Conservation (phyloP, 257 asterid genomes). For the Salvia hispanica region DNA sequence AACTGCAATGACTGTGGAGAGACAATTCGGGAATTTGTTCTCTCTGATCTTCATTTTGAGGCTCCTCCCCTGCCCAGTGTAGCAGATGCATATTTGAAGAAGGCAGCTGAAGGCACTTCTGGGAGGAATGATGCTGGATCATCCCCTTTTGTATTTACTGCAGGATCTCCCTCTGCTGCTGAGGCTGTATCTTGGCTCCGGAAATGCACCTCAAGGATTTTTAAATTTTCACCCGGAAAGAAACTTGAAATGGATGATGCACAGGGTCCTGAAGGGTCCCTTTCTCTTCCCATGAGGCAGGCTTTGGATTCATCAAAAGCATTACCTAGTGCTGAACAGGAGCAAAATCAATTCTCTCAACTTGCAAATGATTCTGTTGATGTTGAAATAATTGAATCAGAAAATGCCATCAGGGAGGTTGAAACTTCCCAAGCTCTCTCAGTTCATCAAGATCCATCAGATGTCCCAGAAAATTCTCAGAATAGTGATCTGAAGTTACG, state of each 20-base stretch:
- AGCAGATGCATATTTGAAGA: constrained; percentile 67
- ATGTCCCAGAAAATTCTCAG: constrained; percentile 46
- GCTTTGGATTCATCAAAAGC: constrained; percentile 38
- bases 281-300: constrained; percentile 34
- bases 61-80: constrained; percentile 63
- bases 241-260: constrained; percentile 53
- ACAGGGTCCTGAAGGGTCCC: constrained; percentile 38
- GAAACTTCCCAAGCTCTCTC: constrained; percentile 52
- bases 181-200: constrained; percentile 88
- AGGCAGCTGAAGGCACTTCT: constrained; percentile 47
- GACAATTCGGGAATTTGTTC: constrained; percentile 61
- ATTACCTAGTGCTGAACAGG: constrained; percentile 43
- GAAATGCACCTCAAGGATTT: constrained; percentile 80
- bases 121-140: constrained; percentile 41
- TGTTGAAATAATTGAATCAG: constrained; percentile 49
- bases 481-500: constrained; percentile 43
- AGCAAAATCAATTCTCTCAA: constrained; percentile 45
- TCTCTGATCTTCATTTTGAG: constrained; percentile 71
- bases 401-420: constrained; percentile 43
- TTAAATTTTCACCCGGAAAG: constrained; percentile 79
- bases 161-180: constrained; percentile 67
- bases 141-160: constrained; percentile 47
- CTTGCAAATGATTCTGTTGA: constrained; percentile 61
- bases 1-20: constrained; percentile 75
- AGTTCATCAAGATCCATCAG: constrained; percentile 41